phyloP scores from a whole-genome alignment of 2,329 filamentous ascomycete genomes.

The Anthostomella pinea region DNA sequence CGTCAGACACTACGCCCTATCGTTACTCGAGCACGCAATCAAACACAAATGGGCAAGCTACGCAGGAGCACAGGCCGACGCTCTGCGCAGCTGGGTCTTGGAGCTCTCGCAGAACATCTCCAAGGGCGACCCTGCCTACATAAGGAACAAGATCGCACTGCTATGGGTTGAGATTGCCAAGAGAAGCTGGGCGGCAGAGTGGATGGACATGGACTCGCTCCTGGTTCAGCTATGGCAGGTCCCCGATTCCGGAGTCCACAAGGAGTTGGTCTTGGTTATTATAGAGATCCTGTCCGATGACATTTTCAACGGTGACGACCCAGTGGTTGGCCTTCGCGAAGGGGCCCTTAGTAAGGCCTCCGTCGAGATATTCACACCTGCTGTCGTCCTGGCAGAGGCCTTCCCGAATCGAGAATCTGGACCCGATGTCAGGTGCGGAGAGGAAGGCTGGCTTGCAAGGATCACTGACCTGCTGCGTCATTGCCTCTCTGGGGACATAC shows the following conservation, averaged over 20 bases:
- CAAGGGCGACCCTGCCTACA: slow-evolving; percentile 71
- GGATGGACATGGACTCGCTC: slow-evolving; percentile 90
- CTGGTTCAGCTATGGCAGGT: slow-evolving; percentile 81
- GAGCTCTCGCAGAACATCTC: slow-evolving; percentile 71
- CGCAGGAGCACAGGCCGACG: slow-evolving; percentile 61
- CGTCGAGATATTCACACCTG: slow-evolving; percentile 90
- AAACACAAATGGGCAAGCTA: slow-evolving; percentile 81
- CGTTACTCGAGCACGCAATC: slow-evolving; percentile 85
- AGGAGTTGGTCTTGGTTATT: slow-evolving; percentile 83
- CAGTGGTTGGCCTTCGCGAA: slow-evolving; percentile 78
- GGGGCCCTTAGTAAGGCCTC: slow-evolving; percentile 82
- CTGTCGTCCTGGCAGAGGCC: slow-evolving; percentile 68
- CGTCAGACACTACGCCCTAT: slow-evolving; percentile 90
- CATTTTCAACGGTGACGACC: slow-evolving; percentile 87
- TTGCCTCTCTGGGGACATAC: slow-evolving; percentile 65
- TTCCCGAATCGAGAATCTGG: slow-evolving; percentile 70
- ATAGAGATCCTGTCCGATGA: slow-evolving; percentile 93
- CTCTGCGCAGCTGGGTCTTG: slow-evolving; percentile 73
- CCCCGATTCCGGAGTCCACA: slow-evolving; percentile 60
- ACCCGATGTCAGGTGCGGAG: slow-evolving; percentile 68
- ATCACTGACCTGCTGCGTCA: slow-evolving; percentile 71
- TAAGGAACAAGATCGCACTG: slow-evolving; percentile 91
- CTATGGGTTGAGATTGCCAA: slow-evolving; percentile 95
- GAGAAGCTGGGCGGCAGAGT: slow-evolving; percentile 85
- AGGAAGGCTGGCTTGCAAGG: slow-evolving; percentile 84